Conservation (phyloP, 352 stramenopile genomes). For the Pythium brassicae region DNA sequence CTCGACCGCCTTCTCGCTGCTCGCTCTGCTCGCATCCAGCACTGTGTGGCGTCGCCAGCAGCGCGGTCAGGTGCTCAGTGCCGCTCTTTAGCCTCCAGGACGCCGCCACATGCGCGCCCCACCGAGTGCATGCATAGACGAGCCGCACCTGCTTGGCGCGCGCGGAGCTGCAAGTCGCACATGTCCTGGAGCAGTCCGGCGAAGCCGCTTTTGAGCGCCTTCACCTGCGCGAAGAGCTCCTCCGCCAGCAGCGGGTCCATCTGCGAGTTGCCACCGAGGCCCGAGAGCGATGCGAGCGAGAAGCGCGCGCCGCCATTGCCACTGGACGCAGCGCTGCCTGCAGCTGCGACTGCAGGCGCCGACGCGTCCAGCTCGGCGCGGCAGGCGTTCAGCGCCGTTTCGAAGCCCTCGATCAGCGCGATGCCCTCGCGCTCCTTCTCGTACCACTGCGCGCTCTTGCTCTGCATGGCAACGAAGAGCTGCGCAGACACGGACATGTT, state of each 20-base stretch:
- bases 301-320: background rate
- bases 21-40: background rate
- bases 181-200: constrained; percentile 51
- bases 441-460: constrained; percentile 45
- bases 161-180: constrained; percentile 43
- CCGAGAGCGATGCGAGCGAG: constrained; percentile 18
- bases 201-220: constrained; percentile 41
- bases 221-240: constrained; percentile 61
- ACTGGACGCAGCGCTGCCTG: no score
- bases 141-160: constrained; percentile 28
- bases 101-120: no score
- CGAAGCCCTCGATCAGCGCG: constrained; percentile 57
- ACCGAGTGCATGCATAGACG: background rate
- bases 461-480: constrained; percentile 41
- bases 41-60: constrained; percentile 6
- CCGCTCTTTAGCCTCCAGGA: no score
- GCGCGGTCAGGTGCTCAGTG: background rate
- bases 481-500: constrained; percentile 7
- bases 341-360: background rate
- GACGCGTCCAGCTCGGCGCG: constrained; percentile 16
- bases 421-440: constrained; percentile 63
- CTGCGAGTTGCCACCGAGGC: constrained; percentile 23
- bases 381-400: constrained; percentile 50
- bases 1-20: background rate
- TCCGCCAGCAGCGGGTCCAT: constrained; percentile 72